Conservation (phyloP, 208 protist species). For the Leishmania tropica region DNA sequence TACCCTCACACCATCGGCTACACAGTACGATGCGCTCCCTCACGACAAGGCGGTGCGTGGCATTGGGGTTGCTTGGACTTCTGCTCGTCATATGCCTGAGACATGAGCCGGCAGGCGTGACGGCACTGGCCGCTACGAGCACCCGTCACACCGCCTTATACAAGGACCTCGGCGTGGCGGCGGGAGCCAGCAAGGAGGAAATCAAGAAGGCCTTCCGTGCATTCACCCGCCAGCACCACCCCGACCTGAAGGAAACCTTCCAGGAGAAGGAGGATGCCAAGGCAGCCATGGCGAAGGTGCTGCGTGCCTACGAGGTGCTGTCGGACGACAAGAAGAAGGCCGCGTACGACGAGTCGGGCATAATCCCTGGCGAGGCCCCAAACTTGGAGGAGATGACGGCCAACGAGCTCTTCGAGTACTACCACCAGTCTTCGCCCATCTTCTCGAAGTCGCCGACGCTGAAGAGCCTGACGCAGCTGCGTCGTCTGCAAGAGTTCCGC, state of each 20-base stretch:
- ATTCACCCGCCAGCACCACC: slow-evolving; percentile 80
- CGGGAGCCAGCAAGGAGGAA: slow-evolving; percentile 54
- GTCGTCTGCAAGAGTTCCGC: slow-evolving; percentile 63
- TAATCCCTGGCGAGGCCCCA: slow-evolving; percentile 62
- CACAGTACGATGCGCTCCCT: neutral
- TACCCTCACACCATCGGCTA: neutral
- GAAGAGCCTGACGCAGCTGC: slow-evolving; percentile 37
- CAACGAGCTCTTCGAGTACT: slow-evolving; percentile 74
- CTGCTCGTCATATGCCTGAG: slow-evolving; percentile 21
- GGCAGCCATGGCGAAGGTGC: slow-evolving; percentile 78
- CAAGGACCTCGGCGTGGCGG: slow-evolving; percentile 57
- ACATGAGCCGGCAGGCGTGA: slow-evolving; percentile 6
- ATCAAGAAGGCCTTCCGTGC: slow-evolving; percentile 83
- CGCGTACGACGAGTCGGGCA: slow-evolving; percentile 75
- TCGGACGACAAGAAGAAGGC: slow-evolving; percentile 65
- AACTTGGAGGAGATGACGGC: slow-evolving; percentile 51
- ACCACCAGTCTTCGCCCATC: slow-evolving; percentile 74
- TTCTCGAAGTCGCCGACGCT: slow-evolving; percentile 74
- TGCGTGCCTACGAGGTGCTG: slow-evolving; percentile 82
- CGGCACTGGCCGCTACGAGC: slow-evolving; percentile 13
- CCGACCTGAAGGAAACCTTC: slow-evolving; percentile 85
- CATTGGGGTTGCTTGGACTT: slow-evolving; percentile 22
- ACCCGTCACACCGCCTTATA: slow-evolving; percentile 61
- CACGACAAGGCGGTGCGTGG: slow-evolving; percentile 1
- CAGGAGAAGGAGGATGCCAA: slow-evolving; percentile 88